Evolutionary conservation across 2,329 filamentous ascomycete species (phyloP), one percentile per base, ranked within the genome.

Genomic region (Chrysoporthe deuterocubensis): DNA sequence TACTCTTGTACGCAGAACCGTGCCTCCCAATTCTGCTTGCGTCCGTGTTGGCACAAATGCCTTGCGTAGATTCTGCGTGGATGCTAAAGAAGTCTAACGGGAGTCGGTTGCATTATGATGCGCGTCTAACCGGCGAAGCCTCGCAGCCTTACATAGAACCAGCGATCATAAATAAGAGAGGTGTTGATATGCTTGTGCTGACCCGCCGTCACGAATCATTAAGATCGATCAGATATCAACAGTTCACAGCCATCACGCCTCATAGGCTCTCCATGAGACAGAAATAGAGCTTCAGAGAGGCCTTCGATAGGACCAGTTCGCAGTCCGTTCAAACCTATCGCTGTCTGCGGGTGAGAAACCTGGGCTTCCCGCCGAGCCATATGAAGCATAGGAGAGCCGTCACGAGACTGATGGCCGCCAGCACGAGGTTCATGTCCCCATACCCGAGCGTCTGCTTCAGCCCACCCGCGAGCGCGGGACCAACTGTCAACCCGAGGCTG

Each of bases 401-500:
- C 3, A 81, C 37, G 1, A 73, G 78, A 69, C 82, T 83, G 2
- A 86, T 71, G 0, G 75, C 76, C 5, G 82, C 85, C 59, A 87
- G 74, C 2, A 85, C 80, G 1, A 81, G 74, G 66, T 85, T 86
- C 86, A 88, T 88, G 70, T 87, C 84, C 0, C 85, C 85, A 73
- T 87, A 89, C 0, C 86, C 85, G 67, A 88, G 78, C 0, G 69
- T 74, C 52, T 85, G 80, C 71, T 82, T 84, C 71, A 89, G 71
- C 11, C 73, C 74, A 0, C 88, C 88, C 8, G 83, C 84, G 62
- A 87, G 75, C 16, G 89, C 74, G 0, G 89, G 89, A 0, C 89
- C 89, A 6, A 89, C 64, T 0, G 87, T 85, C 63, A 90, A 76
- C 0, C 89, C 89, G 0, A 80, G 77, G 68, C 84, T 85, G 75